Base-by-base conservation (phyloP, 352 stramenopile genomes). In the Globisporangium rhizosaccharum region DNA sequence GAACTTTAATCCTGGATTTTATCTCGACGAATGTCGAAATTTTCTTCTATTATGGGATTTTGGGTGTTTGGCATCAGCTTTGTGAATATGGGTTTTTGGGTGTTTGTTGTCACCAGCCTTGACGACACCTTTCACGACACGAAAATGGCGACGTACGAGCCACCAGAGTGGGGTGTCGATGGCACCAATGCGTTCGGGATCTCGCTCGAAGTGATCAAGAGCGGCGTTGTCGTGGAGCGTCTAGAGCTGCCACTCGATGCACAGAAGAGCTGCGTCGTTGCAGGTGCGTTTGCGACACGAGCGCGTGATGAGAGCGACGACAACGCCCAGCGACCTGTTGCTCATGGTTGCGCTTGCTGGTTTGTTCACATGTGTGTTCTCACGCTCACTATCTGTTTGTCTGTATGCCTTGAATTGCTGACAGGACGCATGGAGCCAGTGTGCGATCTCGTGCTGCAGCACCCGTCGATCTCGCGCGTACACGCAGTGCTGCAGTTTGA, bases 401-500 rank as follows among this genome's bases (percentile, higher is more conserved):
- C n/a, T n/a, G n/a, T n/a, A n/a, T n/a, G 15, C 44, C 3, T 25
- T 18, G 44, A 23, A 3, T 2, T 48, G 44, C 25, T 10, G 23
- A 6, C 11, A 60, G 56, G 82, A 0, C 82, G 79, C 46, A 83
- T 83, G 75, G 73, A 79, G 61, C 73, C 71, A 6, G 49, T 73
- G 12, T 92, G 82, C 55, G 82, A 94, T 62, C 64, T 95, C 50
- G 66, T 78, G 44, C 63, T 95, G 49, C 65, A 84, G 18, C 83
- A 95, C 69, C 71, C 72, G 37, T 93, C 85, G 45, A 84, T 92
- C 53, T 95, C 85, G 30, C 68, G 85, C 23, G 59, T 80, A 37
- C 85, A 95, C 65, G 85, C 84, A 4, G 79, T 66, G 41, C 67
- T 93, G 12, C 80, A 90, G 52, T 93, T 92, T 56, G 68, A 89